Percentiles rank a stretch among this genome's conserved stretches.
These are phyloP conservation scores for Ministeria vibrans DNA, from an alignment of 78 protist species.

Conservation along the genomic window DNA sequence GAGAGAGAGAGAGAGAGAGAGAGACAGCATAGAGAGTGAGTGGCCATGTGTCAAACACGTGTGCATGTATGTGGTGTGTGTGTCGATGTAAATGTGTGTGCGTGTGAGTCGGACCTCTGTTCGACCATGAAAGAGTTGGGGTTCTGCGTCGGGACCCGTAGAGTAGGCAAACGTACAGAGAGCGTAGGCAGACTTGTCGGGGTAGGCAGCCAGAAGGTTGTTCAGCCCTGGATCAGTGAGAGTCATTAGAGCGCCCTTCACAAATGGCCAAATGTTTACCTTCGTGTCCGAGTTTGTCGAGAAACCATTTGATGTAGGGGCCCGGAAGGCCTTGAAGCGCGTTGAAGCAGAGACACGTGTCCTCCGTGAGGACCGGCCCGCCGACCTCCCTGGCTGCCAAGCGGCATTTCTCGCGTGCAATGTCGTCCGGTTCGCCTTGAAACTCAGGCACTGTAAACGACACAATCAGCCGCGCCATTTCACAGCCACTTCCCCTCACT, in stretches of 20 bases:
- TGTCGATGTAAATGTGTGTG: neutral
- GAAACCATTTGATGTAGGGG: conserved; percentile 93
- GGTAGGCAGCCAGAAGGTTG: conserved; percentile 73
- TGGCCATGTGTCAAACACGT: neutral
- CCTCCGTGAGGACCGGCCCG: conserved; percentile 89
- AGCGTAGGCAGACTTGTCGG: conserved; percentile 87
- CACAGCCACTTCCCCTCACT: neutral
- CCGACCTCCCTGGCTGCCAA: conserved; percentile 67
- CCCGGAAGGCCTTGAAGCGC: conserved; percentile 94
- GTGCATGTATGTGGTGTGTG: neutral
- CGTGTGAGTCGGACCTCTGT: conserved; percentile 32
- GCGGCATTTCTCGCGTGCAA: conserved; percentile 64
- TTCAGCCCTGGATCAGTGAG: conserved; percentile 68
- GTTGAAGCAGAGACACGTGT: conserved; percentile 92
- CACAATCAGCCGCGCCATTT: too few species aligned
- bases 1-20: neutral
- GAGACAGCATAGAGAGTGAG: neutral
- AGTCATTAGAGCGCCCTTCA: too few species aligned
- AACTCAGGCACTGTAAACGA: conserved; percentile 81
- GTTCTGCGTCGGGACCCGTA: conserved; percentile 68
- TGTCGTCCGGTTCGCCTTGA: conserved; percentile 91
- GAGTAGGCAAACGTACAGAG: conserved; percentile 79
- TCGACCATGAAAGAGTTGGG: conserved; percentile 70
- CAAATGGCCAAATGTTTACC: too few species aligned
- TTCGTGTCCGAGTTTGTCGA: conserved; percentile 78